Conservation (phyloP, 768 basidiomycete species). For the Calocera cornea region DNA sequence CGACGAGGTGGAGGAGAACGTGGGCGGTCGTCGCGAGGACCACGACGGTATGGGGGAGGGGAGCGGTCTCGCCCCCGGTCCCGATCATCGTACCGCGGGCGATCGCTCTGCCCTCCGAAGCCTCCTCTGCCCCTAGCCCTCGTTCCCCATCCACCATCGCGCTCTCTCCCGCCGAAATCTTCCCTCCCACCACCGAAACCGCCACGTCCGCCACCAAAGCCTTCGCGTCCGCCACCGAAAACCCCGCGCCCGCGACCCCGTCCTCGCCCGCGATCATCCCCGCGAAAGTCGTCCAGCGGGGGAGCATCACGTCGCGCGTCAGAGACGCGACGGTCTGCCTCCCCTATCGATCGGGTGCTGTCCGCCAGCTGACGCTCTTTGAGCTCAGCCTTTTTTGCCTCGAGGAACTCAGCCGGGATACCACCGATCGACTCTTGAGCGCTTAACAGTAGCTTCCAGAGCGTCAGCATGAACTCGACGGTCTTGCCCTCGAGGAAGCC, state of each 20-base stretch:
- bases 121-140: slow-evolving; percentile 44
- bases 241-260: slow-evolving; percentile 19
- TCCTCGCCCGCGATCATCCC: slow-evolving; percentile 35
- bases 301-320: slow-evolving; percentile 54
- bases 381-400: slow-evolving; percentile 87
- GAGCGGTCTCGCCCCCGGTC: not conserved
- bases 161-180: slow-evolving; percentile 20
- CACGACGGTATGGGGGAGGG: slow-evolving; percentile 5
- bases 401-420: slow-evolving; percentile 78
- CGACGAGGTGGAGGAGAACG: not conserved
- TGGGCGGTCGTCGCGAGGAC: slow-evolving; percentile 7
- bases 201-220: slow-evolving; percentile 37
- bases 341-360: slow-evolving; percentile 33
- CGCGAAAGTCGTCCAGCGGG: slow-evolving; percentile 51
- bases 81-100: not conserved
- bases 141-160: slow-evolving; percentile 48
- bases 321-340: slow-evolving; percentile 43
- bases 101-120: slow-evolving; percentile 13
- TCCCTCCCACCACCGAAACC: slow-evolving; percentile 16
- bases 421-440: slow-evolving; percentile 82
- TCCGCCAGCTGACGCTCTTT: slow-evolving; percentile 30
- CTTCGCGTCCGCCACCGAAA: slow-evolving; percentile 29
- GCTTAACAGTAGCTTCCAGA: slow-evolving; percentile 88
- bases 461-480: slow-evolving; percentile 65
- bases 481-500: slow-evolving; percentile 88